Evolutionary conservation across 23 red algal species (phyloP), one percentile per base, ranked within the genome.

Genomic region (Agarophyton chilense): DNA sequence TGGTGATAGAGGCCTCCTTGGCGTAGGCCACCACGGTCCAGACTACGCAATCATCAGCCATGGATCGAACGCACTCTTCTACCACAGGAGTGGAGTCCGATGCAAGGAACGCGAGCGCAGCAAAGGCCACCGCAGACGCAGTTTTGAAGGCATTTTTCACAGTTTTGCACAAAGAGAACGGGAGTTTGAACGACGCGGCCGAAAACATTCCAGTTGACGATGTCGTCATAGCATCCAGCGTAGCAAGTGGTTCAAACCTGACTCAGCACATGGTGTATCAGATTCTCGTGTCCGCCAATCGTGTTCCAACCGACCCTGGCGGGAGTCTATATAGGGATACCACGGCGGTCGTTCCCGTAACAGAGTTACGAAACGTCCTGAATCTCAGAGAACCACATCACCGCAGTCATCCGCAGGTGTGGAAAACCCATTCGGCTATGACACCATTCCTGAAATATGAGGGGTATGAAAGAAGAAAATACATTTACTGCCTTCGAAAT

Each of bases 301-400:
- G 65, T 44, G 65, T 72, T 36, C 65, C 65, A n/a, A 72, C 65
- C 34, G 65, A 72, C 21, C 65, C 65, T 16, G 39, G 17, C 29
- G 35, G 65, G 36, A 44, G 4, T 19, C 18, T 4, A 4, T 72
- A 72, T 13, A 43, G 6, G 10, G 65, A 72, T 42, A 72, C 65
- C 13, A 72, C 65, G 8, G 65, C 6, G 1, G 65, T 72, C 3
- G 65, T 72, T 19, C 65, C 65, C 39, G 65, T 72, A 28, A 19
- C 39, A 7, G 65, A 72, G 65, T 21, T 72, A 16, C 65, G 65
- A 21, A 72, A 41, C 21, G 13, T 35, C n/a, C 16, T 72, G 36
- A 72, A 72, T 1, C 65, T 72, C 65, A 32, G 42, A 16, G 65
- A 72, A 43, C 65, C 65, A n/a, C 65, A 43, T 35, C 65, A 72